A percentile compares a stretch with the other conserved stretches of the same genome.
phyloP scores from a whole-genome alignment of 345 rosid species.

The Citrus unshiu region DNA sequence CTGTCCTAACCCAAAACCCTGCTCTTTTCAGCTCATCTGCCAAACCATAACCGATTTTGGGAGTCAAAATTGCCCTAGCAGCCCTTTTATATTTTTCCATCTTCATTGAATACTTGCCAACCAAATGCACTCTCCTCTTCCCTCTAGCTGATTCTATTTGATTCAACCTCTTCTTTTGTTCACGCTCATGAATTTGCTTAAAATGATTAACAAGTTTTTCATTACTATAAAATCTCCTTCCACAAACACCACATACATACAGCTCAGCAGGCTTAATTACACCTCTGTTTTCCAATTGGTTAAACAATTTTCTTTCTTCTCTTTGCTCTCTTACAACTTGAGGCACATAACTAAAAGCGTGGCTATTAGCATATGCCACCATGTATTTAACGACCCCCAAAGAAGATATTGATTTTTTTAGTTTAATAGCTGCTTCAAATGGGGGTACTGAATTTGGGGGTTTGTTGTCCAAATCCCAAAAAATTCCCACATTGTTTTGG shows the following conservation, averaged over 20 bases:
- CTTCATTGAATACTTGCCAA: slow-evolving; percentile 68
- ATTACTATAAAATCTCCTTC: slow-evolving; percentile 63
- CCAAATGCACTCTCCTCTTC: slow-evolving; percentile 65
- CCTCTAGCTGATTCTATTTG: slow-evolving; percentile 85
- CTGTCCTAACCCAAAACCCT: slow-evolving; percentile 65
- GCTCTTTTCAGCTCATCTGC: slow-evolving; percentile 73
- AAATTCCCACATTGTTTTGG: slow-evolving; percentile 49
- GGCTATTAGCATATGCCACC: slow-evolving; percentile 74
- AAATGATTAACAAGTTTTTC: slow-evolving; percentile 76
- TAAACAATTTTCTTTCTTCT: slow-evolving; percentile 49
- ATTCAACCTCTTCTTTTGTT: slow-evolving; percentile 70
- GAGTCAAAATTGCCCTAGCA: slow-evolving; percentile 50
- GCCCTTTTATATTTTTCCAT: slow-evolving; percentile 77
- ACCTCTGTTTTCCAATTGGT: slow-evolving; percentile 60
- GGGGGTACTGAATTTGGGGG: slow-evolving; percentile 68
- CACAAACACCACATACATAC: slow-evolving; percentile 68
- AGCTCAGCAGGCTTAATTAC: slow-evolving; percentile 53
- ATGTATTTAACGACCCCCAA: slow-evolving; percentile 57
- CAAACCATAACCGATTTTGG: slow-evolving; percentile 64
- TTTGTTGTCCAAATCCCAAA: slow-evolving; percentile 92
- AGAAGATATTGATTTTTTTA: slow-evolving; percentile 53
- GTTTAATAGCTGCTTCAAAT: slow-evolving; percentile 68
- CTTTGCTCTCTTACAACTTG: slow-evolving; percentile 51
- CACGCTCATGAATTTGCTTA: slow-evolving; percentile 76
- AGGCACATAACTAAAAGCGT: slow-evolving; percentile 62